Evolutionary conservation across 805 yeast species (phyloP), one percentile per base, ranked within the genome.

Genomic region (Metschnikowia anglica): DNA sequence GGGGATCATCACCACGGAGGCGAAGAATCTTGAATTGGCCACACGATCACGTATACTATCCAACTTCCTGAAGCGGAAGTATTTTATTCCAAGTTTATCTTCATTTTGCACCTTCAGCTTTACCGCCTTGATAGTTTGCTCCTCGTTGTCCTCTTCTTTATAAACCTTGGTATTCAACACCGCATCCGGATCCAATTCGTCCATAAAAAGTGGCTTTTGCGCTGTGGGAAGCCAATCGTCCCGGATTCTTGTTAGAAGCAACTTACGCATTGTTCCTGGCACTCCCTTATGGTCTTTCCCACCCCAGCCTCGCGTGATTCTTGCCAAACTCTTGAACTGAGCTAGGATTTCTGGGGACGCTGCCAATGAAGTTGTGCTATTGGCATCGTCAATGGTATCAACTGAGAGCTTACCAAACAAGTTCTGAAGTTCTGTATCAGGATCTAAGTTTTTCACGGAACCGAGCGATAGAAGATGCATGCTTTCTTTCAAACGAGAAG

Each of bases 181-280:
- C 11, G 77, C 77, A 1, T 59, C 62, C 0, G 47, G 44, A 0
- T 56, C 59, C 9, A 83, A 48, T 52, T 79, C 81, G 11, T 77
- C 80, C 87, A 85, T 79, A 0, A 62, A 54, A 29, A 86, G 54
- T 11, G 84, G 83, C 47, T 80, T 83, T 43, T 73, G 71, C 20
- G 74, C 64, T 0, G 87, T 79, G 1, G 95, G 95, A 6, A 85
- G 57, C 87, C 90, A 87, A 57, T 85, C 90, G 46, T 85, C 89
- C 57, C 85, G 76, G 34, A 88, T 79, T 54, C 82, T 81, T 0
- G 95, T 81, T 47, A 88, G 66, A 10, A 76, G 68, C 36, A 88
- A 64, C 52, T 85, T 84, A 48, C 88, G 73, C 0, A 79, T 63
- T 0, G 87, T 78, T 20, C 91, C 91, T 0, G 96, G 96, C 2